A percentile compares a stretch with the other conserved stretches of the same genome.
Evolutionary conservation across 2,329 filamentous ascomycete genomes (phyloP).

Genomic region (Elsinoe australis): DNA sequence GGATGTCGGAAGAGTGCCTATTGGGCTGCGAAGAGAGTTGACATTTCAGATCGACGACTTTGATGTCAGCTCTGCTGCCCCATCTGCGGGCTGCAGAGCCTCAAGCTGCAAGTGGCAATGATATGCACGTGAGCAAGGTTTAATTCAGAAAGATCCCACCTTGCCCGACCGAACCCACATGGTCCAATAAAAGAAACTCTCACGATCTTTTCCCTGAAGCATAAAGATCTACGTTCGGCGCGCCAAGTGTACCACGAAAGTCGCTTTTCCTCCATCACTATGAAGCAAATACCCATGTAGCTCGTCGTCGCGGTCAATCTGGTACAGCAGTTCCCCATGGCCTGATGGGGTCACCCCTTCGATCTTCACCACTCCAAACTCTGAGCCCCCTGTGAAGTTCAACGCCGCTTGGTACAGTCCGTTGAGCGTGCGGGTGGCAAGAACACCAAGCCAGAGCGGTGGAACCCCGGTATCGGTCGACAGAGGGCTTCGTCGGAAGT

Average conservation of each 20-base stretch:
- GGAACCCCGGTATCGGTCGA: slow-evolving; percentile 48
- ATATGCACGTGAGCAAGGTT: not conserved
- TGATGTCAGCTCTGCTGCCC: slow-evolving; percentile 9
- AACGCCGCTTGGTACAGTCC: slow-evolving; percentile 57
- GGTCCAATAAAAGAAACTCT: slow-evolving; percentile 5
- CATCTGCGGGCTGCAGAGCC: slow-evolving; percentile 12
- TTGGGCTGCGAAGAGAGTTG: slow-evolving; percentile 4
- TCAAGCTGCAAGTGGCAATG: not conserved
- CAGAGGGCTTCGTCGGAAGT: slow-evolving; percentile 60
- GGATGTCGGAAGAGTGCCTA: slow-evolving; percentile 12
- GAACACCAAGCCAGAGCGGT: slow-evolving; percentile 58
- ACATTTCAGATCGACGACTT: slow-evolving; percentile 2
- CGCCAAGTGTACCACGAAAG: slow-evolving; percentile 36
- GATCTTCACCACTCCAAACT: slow-evolving; percentile 51
- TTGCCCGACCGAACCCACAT: slow-evolving; percentile 5
- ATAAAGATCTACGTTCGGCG: slow-evolving; percentile 11
- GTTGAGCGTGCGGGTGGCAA: slow-evolving; percentile 50
- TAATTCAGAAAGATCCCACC: not conserved
- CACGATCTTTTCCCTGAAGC: slow-evolving; percentile 4
- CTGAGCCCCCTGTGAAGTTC: slow-evolving; percentile 54
- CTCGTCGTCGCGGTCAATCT: slow-evolving; percentile 64
- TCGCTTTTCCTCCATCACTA: slow-evolving; percentile 49
- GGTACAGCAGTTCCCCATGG: slow-evolving; percentile 54
- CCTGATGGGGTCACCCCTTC: slow-evolving; percentile 59
- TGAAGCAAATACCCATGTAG: slow-evolving; percentile 64